These are phyloP conservation scores for Iberis pinnata DNA, from an alignment of 345 rosid genomes.

Conservation along the genomic window DNA sequence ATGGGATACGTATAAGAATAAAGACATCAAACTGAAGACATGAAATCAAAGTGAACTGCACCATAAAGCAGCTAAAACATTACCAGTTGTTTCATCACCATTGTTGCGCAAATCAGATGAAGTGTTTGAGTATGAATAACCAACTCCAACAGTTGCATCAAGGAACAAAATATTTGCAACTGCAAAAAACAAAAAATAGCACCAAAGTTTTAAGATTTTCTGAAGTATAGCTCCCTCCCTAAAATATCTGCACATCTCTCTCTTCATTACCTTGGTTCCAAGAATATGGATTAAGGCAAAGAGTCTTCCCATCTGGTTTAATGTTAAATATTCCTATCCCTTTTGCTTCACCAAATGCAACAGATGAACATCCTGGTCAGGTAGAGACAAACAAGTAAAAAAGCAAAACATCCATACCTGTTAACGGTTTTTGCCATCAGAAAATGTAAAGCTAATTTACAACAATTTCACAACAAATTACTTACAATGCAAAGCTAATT, in stretches of 20 bases:
- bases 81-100: constrained; percentile 64
- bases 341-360: constrained; percentile 83
- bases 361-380: constrained; percentile 97
- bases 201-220: background rate
- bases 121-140: constrained; percentile 81
- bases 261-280: constrained; percentile 75
- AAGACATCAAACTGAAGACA: constrained; percentile 3
- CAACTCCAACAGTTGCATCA: constrained; percentile 94
- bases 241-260: too few relatives aligned
- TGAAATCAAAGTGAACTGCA: constrained; percentile 11
- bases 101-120: constrained; percentile 51
- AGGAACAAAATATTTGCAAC: constrained; percentile 79
- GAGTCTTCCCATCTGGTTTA: constrained; percentile 60
- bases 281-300: constrained; percentile 72
- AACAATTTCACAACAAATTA: too few relatives aligned
- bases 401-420: constrained; percentile 54
- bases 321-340: constrained; percentile 91
- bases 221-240: background rate
- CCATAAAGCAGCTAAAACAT: constrained; percentile 22
- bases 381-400: too few relatives aligned
- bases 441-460: constrained; percentile 42
- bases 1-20: too few relatives aligned
- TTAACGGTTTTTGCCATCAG: constrained; percentile 81
- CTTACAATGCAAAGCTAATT: background rate
- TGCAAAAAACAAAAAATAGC: constrained; percentile 26